Percentiles rank a stretch among this genome's conserved stretches.
These are phyloP conservation scores for Soucietia sequanensis DNA, from an alignment of 805 yeast genomes.

Conservation along the genomic window DNA sequence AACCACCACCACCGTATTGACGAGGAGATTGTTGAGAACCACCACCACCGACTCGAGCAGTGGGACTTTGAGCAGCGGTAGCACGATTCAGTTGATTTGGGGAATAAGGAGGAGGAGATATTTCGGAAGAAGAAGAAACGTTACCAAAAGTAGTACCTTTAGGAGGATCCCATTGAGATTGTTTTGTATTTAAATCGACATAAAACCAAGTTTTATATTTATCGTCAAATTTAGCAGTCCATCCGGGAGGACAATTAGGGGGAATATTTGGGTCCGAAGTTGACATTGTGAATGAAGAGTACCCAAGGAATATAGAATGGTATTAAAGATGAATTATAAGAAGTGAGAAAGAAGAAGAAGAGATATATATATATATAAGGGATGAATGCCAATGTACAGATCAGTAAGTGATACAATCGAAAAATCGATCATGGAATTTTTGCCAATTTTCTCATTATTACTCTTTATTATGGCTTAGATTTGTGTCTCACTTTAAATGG, in stretches of 20 bases:
- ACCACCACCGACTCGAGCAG: conserved; percentile 8
- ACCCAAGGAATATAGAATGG: too few relatives aligned
- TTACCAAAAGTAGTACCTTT: conserved; percentile 37
- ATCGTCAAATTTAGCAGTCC: conserved; percentile 74
- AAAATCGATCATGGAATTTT: too few relatives aligned
- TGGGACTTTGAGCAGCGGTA: background rate
- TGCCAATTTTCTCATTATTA: too few relatives aligned
- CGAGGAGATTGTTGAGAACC: conserved; percentile 13
- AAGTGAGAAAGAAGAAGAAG: too few relatives aligned
- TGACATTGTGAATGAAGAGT: too few relatives aligned
- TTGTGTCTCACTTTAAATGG: too few relatives aligned
- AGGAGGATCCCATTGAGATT: conserved; percentile 93
- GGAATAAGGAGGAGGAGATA: conserved; percentile 46
- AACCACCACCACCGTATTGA: conserved; percentile 5
- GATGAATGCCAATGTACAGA: too few relatives aligned
- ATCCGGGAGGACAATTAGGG: conserved; percentile 63
- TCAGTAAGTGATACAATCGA: too few relatives aligned
- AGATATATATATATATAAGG: too few relatives aligned
- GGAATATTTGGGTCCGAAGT: conserved; percentile 27
- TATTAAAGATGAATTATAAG: too few relatives aligned
- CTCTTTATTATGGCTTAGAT: too few relatives aligned
- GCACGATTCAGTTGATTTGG: conserved; percentile 8
- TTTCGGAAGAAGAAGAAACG: conserved; percentile 14
- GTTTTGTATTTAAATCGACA: conserved; percentile 67
- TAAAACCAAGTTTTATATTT: conserved; percentile 74